A percentile compares a stretch with the other conserved stretches of the same genome.
Evolutionary conservation across 2,329 filamentous ascomycete species (phyloP).

Genomic region (Ophiostoma tasmaniense): DNA sequence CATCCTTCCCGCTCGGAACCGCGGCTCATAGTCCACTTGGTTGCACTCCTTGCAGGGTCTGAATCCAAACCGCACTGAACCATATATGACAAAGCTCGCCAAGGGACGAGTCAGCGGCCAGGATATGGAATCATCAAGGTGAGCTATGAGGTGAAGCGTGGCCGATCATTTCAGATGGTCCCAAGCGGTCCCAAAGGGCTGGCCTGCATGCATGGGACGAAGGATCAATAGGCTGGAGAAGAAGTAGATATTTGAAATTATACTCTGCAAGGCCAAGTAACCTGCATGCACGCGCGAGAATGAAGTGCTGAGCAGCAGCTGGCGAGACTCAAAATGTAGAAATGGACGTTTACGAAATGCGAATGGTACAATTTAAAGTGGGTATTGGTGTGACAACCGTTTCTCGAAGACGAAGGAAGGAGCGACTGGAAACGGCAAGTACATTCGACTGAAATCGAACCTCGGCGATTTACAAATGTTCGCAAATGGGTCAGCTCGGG

Average conservation of each 20-base stretch:
- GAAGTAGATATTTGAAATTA: neutral
- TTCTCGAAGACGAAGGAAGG: constrained; percentile 4
- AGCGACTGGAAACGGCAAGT: neutral
- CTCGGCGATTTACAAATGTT: neutral
- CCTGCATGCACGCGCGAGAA: neutral
- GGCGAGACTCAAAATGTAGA: neutral
- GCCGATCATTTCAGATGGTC: neutral
- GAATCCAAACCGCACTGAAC: neutral
- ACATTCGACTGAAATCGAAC: neutral
- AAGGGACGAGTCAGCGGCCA: neutral
- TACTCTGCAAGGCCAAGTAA: neutral
- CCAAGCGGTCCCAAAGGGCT: neutral
- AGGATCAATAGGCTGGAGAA: neutral
- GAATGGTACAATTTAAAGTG: neutral
- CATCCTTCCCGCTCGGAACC: neutral
- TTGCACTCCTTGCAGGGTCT: neutral
- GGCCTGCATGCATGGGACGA: neutral
- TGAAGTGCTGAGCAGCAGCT: neutral
- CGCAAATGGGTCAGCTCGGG: neutral
- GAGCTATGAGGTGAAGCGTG: neutral
- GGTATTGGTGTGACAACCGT: neutral
- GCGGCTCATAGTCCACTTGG: neutral
- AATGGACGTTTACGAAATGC: neutral
- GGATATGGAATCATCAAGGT: constrained; percentile 2
- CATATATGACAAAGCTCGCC: neutral